phyloP scores from a whole-genome alignment of 2,329 filamentous ascomycete species.

The Fusarium transvaalense region DNA sequence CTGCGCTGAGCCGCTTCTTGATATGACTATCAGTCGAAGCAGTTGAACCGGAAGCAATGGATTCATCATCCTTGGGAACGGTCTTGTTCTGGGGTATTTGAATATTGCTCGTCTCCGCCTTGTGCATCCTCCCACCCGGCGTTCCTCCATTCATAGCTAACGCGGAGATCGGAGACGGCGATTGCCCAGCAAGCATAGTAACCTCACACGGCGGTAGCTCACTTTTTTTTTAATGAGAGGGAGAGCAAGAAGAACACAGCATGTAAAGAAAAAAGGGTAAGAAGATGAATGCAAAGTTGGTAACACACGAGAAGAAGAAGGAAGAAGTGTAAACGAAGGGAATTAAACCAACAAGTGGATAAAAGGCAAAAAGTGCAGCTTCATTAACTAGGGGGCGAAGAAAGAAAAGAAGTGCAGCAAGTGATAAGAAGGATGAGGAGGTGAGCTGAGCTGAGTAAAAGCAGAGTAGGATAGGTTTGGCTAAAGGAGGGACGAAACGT shows the following conservation, averaged over 20 bases:
- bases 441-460: slow-evolving; percentile 10
- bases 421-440: slow-evolving; percentile 6
- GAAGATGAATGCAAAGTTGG: slow-evolving; percentile 1
- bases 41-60: slow-evolving; percentile 36
- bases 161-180: slow-evolving; percentile 25
- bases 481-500: slow-evolving; percentile 20
- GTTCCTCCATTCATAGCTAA: slow-evolving; percentile 19
- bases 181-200: slow-evolving; percentile 33
- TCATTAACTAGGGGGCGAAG: background rate
- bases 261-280: slow-evolving; percentile 2
- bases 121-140: slow-evolving; percentile 19
- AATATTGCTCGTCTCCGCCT: slow-evolving; percentile 12
- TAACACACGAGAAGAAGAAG: background rate
- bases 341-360: background rate
- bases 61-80: slow-evolving; percentile 22
- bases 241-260: slow-evolving; percentile 3
- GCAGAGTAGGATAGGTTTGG: background rate
- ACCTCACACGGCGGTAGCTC: slow-evolving; percentile 19
- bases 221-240: slow-evolving; percentile 13
- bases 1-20: slow-evolving; percentile 41
- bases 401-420: slow-evolving; percentile 4
- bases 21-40: slow-evolving; percentile 28
- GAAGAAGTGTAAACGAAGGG: background rate
- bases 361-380: slow-evolving; percentile 14
- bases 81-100: slow-evolving; percentile 40